A percentile compares a stretch with the other conserved stretches of the same genome.
phyloP scores from a whole-genome alignment of 306 rosid species.

The Corylus americana region DNA sequence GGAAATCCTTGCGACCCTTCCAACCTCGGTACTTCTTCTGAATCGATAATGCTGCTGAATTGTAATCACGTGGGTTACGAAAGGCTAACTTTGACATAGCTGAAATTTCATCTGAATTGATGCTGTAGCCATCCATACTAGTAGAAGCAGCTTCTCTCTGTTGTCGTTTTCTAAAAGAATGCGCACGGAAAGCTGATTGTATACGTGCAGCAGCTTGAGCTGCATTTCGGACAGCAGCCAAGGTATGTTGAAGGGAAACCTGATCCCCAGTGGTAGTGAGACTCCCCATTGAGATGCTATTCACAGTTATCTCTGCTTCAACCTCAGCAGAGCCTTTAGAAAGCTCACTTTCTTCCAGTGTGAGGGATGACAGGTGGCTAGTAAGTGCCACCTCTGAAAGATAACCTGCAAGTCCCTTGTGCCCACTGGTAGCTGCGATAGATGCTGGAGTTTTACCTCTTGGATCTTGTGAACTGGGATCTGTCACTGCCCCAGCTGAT shows the following conservation, averaged over 20 bases:
- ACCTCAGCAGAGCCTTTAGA: constrained; percentile 65
- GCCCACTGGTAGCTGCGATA: constrained; percentile 70
- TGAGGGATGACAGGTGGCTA: constrained; percentile 88
- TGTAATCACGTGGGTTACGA: constrained; percentile 55
- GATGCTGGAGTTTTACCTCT: constrained; percentile 82
- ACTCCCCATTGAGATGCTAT: constrained; percentile 49
- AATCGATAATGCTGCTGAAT: constrained; percentile 85
- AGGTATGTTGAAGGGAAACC: constrained; percentile 51
- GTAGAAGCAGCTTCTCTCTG: constrained; percentile 44
- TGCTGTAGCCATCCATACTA: constrained; percentile 47
- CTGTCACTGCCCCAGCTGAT: constrained; percentile 96
- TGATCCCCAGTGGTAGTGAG: constrained; percentile 52
- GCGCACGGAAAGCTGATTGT: constrained; percentile 91
- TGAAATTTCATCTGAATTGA: constrained; percentile 43
- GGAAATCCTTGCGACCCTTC: constrained; percentile 80
- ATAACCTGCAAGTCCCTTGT: constrained; percentile 96
- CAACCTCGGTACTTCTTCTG: constrained; percentile 93
- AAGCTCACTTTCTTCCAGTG: constrained; percentile 66
- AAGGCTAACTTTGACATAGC: constrained; percentile 63
- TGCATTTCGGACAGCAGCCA: constrained; percentile 87
- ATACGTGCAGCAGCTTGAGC: constrained; percentile 92
- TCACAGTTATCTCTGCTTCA: constrained; percentile 65
- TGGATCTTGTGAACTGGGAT: constrained; percentile 73
- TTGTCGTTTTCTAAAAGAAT: constrained; percentile 64
- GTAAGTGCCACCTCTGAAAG: constrained; percentile 82